Conservation (phyloP, 2,329 filamentous ascomycete genomes). For the Didymella lethalis region DNA sequence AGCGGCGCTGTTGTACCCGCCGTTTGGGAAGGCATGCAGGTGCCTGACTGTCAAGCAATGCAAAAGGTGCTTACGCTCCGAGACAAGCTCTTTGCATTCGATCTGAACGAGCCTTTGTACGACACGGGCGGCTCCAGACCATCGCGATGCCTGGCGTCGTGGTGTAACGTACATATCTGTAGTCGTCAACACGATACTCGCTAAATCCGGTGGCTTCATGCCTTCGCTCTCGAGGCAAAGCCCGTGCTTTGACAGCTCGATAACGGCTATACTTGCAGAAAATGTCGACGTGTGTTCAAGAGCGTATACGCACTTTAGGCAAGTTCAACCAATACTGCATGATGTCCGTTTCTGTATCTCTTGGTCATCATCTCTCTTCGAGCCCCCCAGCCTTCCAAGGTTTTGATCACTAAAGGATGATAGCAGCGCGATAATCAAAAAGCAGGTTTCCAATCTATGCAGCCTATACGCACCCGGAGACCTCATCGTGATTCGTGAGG, state of each 20-base stretch:
- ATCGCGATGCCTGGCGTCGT: slow-evolving; percentile 16
- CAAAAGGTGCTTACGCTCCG: slow-evolving; percentile 5
- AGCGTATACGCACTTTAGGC: neutral
- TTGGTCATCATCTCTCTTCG: neutral
- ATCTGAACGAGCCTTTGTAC: slow-evolving; percentile 15
- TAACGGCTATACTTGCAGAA: slow-evolving; percentile 9
- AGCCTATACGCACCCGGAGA: neutral
- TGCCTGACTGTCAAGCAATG: slow-evolving; percentile 20
- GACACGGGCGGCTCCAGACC: slow-evolving; percentile 24
- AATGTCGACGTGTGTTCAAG: neutral
- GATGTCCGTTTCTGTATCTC: neutral
- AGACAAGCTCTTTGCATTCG: slow-evolving; percentile 18
- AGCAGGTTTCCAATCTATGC: slow-evolving; percentile 9
- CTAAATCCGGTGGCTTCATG: slow-evolving; percentile 18
- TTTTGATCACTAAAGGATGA: neutral
- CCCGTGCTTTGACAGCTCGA: slow-evolving; percentile 4
- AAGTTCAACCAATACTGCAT: neutral
- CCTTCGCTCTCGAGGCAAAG: slow-evolving; percentile 13
- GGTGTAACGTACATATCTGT: slow-evolving; percentile 8
- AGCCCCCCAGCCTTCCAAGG: neutral
- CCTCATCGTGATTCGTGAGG: neutral
- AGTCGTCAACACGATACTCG: slow-evolving; percentile 14
- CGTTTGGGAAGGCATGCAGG: slow-evolving; percentile 22
- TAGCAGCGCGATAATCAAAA: slow-evolving; percentile 4
- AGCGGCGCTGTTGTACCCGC: slow-evolving; percentile 12